These are phyloP conservation scores for Tardiomyces blankii DNA, from an alignment of 1,139 yeast genomes.

Conservation along the genomic window DNA sequence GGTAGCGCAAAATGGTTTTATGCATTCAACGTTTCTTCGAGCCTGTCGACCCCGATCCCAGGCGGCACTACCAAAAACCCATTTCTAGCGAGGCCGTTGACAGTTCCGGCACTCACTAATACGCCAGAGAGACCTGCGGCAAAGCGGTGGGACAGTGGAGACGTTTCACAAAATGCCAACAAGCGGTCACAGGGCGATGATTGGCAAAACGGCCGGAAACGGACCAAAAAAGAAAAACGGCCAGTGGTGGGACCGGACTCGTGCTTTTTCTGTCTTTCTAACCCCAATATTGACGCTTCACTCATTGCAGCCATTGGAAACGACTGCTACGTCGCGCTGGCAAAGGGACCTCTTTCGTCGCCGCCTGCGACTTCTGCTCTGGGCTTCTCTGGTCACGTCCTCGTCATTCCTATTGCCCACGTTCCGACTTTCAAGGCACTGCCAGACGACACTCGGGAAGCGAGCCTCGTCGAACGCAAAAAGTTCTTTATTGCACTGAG, in stretches of 20 bases:
- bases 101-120: background rate
- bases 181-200: background rate
- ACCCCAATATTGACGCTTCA: constrained; percentile 68
- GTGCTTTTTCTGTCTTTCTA: constrained; percentile 80
- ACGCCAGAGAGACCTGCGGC: background rate
- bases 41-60: background rate
- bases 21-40: constrained; percentile 14
- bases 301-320: constrained; percentile 70
- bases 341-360: constrained; percentile 76
- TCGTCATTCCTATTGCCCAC: constrained; percentile 77
- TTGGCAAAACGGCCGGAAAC: background rate
- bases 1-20: constrained; percentile 16
- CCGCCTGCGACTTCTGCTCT: constrained; percentile 19
- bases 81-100: background rate
- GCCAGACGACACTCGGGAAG: constrained; percentile 6
- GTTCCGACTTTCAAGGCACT: constrained; percentile 31
- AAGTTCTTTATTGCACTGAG: constrained; percentile 15
- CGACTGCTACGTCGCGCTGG: constrained; percentile 58
- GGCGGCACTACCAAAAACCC: constrained; percentile 5
- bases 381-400: constrained; percentile 69
- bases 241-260: constrained; percentile 8
- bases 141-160: background rate
- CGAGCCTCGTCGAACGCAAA: constrained; percentile 10
- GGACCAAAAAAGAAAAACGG: background rate
- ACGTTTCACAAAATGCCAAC: background rate